Conservation (phyloP, 2,329 filamentous ascomycete genomes). For the Cladobotryum protrusum region DNA sequence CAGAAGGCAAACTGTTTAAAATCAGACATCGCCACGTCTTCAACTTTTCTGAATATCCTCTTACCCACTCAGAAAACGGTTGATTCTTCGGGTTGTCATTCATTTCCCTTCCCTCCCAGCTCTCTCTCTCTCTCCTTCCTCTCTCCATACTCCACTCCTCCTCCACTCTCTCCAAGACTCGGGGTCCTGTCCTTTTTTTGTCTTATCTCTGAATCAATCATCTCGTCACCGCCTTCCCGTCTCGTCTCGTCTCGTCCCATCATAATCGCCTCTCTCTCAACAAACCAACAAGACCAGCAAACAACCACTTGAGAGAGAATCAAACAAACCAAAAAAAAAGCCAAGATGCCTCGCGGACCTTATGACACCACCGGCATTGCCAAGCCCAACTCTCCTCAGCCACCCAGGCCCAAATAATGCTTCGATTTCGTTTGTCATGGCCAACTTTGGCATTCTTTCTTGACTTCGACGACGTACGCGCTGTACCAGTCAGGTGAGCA, state of each 20-base stretch:
- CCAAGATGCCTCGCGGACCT: slow-evolving; percentile 29
- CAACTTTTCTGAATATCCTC: slow-evolving; percentile 5
- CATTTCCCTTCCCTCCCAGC: slow-evolving; percentile 3
- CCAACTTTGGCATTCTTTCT: slow-evolving; percentile 5
- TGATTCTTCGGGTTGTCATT: slow-evolving; percentile 4
- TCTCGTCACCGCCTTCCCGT: not conserved
- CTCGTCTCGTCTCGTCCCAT: no score
- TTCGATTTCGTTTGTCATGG: not conserved
- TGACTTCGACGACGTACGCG: not conserved
- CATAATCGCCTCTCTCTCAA: not conserved
- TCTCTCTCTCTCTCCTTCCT: not conserved
- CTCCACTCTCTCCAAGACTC: no score
- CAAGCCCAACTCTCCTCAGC: slow-evolving; percentile 31
- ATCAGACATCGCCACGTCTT: slow-evolving; percentile 10
- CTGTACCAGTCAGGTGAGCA: slow-evolving; percentile 12
- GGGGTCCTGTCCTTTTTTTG: not conserved
- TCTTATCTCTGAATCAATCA: not conserved
- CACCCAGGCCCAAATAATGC: slow-evolving; percentile 25
- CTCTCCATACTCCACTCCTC: no score
- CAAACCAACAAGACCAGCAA: not conserved
- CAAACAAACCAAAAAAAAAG: slow-evolving; percentile 1
- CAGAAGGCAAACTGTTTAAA: slow-evolving; percentile 11
- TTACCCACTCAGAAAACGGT: slow-evolving; percentile 9
- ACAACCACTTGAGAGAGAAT: not conserved
- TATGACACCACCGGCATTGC: slow-evolving; percentile 33